Evolutionary conservation across 1,284 basidiomycete species (phyloP), one percentile per base, ranked within the genome.

Genomic region (Albatrellus sp.): DNA sequence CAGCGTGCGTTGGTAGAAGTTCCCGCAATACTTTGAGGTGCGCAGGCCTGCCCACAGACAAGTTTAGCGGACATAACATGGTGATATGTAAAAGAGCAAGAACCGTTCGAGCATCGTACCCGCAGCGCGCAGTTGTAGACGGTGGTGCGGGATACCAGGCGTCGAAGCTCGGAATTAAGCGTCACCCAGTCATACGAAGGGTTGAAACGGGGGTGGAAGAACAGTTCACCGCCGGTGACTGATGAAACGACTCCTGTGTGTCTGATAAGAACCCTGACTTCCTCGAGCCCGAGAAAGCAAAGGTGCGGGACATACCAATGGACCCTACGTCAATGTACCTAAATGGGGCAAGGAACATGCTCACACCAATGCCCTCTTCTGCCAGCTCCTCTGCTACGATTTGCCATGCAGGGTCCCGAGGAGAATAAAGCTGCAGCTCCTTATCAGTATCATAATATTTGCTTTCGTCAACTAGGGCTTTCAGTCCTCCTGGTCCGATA

Each of bases 121-220:
- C 85, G 73, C 66, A 92, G 74, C 2, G 79, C 77, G 45, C 84
- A 89, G 53, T 89, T 88, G 61, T 85, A 96, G 0, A 71, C 90
- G 10, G 84, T 84, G 51, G 77, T 80, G 16, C 90, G 74, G 4
- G 73, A 67, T 13, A 93, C 56, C 0, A 91, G 62, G 20, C 89
- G 72, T 44, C 70, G 69, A 16, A 98, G 59, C 56, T 97, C 88
- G 17, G 82, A 81, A 20, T 72, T 63, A 10, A 99, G 59, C 12
- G 78, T 70, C 16, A 68, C 58, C 8, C 73, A 72, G 59, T 97
- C 91, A 37, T 85, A 73, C 2, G 66, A 64, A 0, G 78, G 72
- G 46, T 85, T 75, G 61, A 93, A 98, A 31, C 88, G 77, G 6
- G 96, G 94, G 57, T 96, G 88, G 68, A 88, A 96, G 65, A 84